phyloP scores from a whole-genome alignment of 768 basidiomycete species.

The Lactarius psammicola region DNA sequence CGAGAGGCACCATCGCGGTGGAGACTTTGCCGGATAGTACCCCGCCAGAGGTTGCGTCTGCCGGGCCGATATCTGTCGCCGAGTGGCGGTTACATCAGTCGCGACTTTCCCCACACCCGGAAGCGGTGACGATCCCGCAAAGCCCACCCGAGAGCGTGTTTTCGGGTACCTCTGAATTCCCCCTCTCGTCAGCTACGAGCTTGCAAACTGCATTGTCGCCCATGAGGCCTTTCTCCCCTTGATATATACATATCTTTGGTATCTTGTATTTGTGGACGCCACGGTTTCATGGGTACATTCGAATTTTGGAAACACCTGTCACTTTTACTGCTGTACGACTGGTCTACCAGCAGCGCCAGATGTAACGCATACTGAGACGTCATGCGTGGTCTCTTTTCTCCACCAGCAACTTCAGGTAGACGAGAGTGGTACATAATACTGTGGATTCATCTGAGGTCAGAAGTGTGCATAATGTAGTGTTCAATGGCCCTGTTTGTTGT shows the following conservation, averaged over 20 bases:
- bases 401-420: too few relatives aligned
- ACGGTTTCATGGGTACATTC: not conserved
- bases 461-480: too few relatives aligned
- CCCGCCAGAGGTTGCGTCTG: not conserved
- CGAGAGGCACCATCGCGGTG: not conserved
- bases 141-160: not conserved
- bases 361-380: too few relatives aligned
- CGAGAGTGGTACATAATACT: too few relatives aligned
- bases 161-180: not conserved
- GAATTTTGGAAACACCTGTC: not conserved
- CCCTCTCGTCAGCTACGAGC: not conserved
- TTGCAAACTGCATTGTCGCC: not conserved
- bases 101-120: not conserved
- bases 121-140: not conserved
- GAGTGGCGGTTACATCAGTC: not conserved
- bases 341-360: not conserved
- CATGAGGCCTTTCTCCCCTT: not conserved
- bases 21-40: not conserved
- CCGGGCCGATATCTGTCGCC: not conserved
- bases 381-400: too few relatives aligned
- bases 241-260: not conserved
- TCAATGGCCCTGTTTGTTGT: too few relatives aligned
- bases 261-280: not conserved
- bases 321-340: not conserved
- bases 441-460: too few relatives aligned